Evolutionary conservation across 2,329 filamentous ascomycete genomes (phyloP), one percentile per base, ranked within the genome.

Genomic region (Leptoxyphium fumago): DNA sequence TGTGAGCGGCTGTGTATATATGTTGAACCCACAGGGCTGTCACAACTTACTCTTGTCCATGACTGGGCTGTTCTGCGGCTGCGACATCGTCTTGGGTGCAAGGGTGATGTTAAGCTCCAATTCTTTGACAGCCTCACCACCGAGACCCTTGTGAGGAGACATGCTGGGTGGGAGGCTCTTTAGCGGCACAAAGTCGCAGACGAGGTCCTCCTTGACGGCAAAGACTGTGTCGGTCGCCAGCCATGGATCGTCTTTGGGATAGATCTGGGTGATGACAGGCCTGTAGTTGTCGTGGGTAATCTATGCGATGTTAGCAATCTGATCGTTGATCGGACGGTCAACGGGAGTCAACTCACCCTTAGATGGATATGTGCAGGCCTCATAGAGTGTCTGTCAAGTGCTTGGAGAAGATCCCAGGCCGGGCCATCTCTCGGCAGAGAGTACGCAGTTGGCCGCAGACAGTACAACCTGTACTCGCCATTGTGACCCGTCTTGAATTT

Each of bases 381-480:
- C 70, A 74, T 74, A 15, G 74, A 73, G 49, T 75, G 73, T 46
- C 74, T 67, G 60, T 76, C 74, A 55, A 77, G 66, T 2, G 71
- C 55, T 29, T 63, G 63, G 50, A 77, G 65, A 14, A 77, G 63
- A 11, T 67, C 65, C 53, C 67, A 72, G 17, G 72, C 70, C 29
- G 74, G 73, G 10, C 67, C 80, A 53, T 82, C 76, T 42, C 72
- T 78, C 39, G 80, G 79, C 48, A 85, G 69, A 34, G 78, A 79
- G 65, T 85, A 85, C 5, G 78, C 77, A 0, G 81, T 84, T 1
- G 82, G 82, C 64, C 82, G 72, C 57, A 80, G 75, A 71, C 80
- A 84, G 73, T 84, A 84, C 64, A 83, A 80, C 65, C 70, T 73
- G 65, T 80, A 83, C 61, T 78, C 72, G 53, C 82, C 82, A 49